Evolutionary conservation across 2,329 filamentous ascomycete species (phyloP).

Genomic region (Zymoseptoria ardabiliae): DNA sequence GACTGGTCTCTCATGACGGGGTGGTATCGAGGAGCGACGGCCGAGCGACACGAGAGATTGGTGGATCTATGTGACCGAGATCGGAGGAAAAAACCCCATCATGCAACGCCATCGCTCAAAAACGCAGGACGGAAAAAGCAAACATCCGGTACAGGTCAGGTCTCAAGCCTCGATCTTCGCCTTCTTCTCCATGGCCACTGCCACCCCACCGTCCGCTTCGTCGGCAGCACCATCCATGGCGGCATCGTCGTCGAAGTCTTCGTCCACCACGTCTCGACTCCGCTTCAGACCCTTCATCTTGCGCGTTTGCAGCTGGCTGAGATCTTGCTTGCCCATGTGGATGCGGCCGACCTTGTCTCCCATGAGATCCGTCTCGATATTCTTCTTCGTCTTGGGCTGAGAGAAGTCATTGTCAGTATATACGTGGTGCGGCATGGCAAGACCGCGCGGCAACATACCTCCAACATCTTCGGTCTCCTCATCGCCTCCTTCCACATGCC

Average conservation of each 20-base stretch:
- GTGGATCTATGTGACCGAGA: too few relatives aligned
- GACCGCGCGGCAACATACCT: constrained; percentile 46
- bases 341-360: constrained; percentile 95
- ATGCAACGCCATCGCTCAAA: background rate
- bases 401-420: constrained; percentile 19
- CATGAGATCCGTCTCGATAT: constrained; percentile 81
- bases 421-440: background rate
- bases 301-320: constrained; percentile 78
- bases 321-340: constrained; percentile 83
- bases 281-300: constrained; percentile 99
- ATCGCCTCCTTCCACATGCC: constrained; percentile 81
- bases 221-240: constrained; percentile 12
- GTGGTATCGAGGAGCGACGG: too few relatives aligned
- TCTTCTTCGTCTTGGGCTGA: constrained; percentile 75
- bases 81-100: too few relatives aligned
- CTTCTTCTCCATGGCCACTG: constrained; percentile 18
- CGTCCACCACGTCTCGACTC: constrained; percentile 55
- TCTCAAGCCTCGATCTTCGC: constrained; percentile 17
- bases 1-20: too few relatives aligned
- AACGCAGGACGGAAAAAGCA: background rate
- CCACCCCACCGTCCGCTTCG: constrained; percentile 13
- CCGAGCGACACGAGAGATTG: too few relatives aligned
- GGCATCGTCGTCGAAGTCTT: constrained; percentile 49
- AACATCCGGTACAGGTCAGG: background rate
- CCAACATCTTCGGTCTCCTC: constrained; percentile 68